Conservation (phyloP, 2,329 filamentous ascomycete species). For the Akanthomyces muscarius region DNA sequence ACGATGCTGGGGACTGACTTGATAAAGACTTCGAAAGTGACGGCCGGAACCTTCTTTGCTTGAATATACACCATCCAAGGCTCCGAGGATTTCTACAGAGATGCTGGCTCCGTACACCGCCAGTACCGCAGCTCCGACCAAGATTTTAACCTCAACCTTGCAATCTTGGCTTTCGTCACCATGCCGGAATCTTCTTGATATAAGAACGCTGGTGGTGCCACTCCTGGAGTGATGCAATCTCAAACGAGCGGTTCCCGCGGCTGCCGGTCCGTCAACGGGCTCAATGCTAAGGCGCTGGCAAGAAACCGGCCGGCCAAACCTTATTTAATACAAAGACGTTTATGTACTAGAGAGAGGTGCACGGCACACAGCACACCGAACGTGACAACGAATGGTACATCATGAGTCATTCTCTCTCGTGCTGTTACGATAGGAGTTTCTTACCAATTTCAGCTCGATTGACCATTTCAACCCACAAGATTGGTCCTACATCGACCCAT, state of each 20-base stretch:
- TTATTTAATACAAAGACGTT: too few species aligned
- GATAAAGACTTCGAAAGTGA: slow-evolving; percentile 26
- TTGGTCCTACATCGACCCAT: slow-evolving; percentile 2
- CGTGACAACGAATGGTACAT: slow-evolving; percentile 1
- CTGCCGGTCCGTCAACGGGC: slow-evolving; percentile 26
- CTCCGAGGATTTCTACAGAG: slow-evolving; percentile 25
- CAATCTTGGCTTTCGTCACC: slow-evolving; percentile 32
- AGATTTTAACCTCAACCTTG: slow-evolving; percentile 31
- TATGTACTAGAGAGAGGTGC: not conserved
- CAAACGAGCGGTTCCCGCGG: slow-evolving; percentile 26
- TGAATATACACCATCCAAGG: slow-evolving; percentile 26
- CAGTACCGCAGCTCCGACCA: slow-evolving; percentile 31
- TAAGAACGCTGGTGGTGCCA: slow-evolving; percentile 28
- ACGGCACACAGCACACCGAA: slow-evolving; percentile 29
- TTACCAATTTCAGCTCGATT: not conserved
- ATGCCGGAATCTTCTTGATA: slow-evolving; percentile 34
- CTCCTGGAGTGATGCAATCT: slow-evolving; percentile 35
- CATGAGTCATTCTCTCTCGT: not conserved
- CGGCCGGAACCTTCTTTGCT: slow-evolving; percentile 33
- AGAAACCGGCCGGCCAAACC: too few species aligned
- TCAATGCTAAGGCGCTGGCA: too few species aligned
- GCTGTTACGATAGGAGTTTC: not conserved
- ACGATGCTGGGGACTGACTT: slow-evolving; percentile 23
- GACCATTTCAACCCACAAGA: slow-evolving; percentile 5
- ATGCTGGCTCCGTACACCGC: slow-evolving; percentile 24